A percentile compares a stretch with the other conserved stretches of the same genome.
Evolutionary conservation across 225 moss, liverwort and hornwort species (phyloP).

Genomic region (Lunularia cruciata): DNA sequence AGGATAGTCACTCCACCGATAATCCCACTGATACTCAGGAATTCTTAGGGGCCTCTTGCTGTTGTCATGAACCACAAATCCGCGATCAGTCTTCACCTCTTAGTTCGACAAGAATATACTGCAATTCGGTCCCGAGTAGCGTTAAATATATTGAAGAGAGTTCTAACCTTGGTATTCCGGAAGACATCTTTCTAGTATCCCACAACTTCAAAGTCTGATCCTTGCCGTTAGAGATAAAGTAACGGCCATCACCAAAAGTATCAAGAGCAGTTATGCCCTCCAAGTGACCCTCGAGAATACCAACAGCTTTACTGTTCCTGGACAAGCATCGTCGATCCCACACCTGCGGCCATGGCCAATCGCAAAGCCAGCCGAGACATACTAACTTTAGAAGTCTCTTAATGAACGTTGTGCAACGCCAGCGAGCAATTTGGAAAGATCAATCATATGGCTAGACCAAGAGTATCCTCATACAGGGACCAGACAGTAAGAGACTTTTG

Average conservation of each 20-base stretch:
- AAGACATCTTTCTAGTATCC: constrained; percentile 87
- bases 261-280: constrained; percentile 92
- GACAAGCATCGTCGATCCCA: constrained; percentile 83
- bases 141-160: not conserved
- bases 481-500: too few species aligned
- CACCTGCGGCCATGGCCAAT: constrained; percentile 40
- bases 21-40: constrained; percentile 77
- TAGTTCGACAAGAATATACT: not conserved
- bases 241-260: constrained; percentile 81
- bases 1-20: constrained; percentile 91
- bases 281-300: constrained; percentile 76
- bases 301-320: constrained; percentile 47
- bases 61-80: not conserved
- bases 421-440: too few species aligned
- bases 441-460: too few species aligned
- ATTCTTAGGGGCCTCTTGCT: constrained; percentile 34
- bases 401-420: too few species aligned
- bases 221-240: constrained; percentile 93
- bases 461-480: too few species aligned
- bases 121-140: not conserved
- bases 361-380: too few species aligned
- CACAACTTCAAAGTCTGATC: constrained; percentile 94
- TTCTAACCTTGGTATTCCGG: constrained; percentile 42
- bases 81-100: not conserved
- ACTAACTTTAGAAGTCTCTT: too few species aligned